These are phyloP conservation scores for Fusarium falciforme DNA, from an alignment of 2,329 filamentous ascomycete species.

Conservation along the genomic window DNA sequence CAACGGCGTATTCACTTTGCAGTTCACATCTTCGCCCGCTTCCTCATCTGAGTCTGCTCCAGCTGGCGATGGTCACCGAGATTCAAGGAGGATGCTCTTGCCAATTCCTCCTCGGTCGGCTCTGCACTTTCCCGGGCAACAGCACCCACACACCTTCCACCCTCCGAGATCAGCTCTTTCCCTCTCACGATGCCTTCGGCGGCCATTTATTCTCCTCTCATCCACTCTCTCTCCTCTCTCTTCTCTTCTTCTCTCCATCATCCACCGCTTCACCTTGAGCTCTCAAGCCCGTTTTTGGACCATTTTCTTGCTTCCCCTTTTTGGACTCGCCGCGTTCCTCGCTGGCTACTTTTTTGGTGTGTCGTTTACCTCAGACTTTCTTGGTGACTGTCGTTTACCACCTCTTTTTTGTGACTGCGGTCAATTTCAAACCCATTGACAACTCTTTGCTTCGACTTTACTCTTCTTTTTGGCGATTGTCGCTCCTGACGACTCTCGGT, in stretches of 20 bases:
- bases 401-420: constrained; percentile 2
- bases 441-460: not conserved
- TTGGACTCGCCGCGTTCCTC: constrained; percentile 42
- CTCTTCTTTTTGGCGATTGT: not conserved
- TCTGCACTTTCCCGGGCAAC: not conserved
- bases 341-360: constrained; percentile 18
- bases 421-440: not conserved
- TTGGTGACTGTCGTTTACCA: constrained; percentile 48
- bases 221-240: not conserved
- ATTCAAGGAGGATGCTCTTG: not conserved
- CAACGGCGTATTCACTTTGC: not conserved
- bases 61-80: not conserved
- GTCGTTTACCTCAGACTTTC: constrained; percentile 13
- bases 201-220: not conserved
- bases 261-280: constrained; percentile 36
- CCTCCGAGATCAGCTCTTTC: constrained; percentile 1
- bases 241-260: constrained; percentile 16
- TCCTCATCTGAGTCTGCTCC: not conserved
- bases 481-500: not conserved
- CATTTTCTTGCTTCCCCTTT: constrained; percentile 46
- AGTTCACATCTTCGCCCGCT: not conserved
- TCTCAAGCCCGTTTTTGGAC: constrained; percentile 41
- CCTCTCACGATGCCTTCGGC: not conserved
- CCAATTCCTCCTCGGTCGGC: not conserved
- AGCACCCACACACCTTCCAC: not conserved